These are phyloP conservation scores for Hypoxylon perforatum DNA, from an alignment of 495 filamentous ascomycete species.

Conservation along the genomic window DNA sequence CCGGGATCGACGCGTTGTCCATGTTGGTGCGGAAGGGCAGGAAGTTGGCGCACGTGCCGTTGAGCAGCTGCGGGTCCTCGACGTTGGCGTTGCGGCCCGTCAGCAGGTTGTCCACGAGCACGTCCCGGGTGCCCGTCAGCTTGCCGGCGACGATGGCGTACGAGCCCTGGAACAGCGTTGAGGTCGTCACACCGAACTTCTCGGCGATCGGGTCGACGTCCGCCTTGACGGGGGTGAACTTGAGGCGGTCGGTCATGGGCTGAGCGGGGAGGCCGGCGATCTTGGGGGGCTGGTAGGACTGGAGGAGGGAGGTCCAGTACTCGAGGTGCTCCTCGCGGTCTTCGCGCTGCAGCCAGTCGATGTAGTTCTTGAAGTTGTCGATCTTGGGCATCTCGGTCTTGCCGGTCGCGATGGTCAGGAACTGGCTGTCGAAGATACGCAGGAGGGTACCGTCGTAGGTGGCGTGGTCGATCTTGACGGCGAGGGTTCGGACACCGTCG, in stretches of 20 bases:
- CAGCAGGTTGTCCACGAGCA: background rate
- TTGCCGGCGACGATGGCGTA: background rate
- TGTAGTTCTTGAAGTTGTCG: background rate
- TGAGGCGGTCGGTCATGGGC: background rate
- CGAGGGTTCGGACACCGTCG: background rate
- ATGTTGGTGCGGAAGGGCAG: background rate
- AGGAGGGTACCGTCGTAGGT: constrained; percentile 3
- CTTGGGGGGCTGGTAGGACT: background rate
- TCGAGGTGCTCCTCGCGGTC: background rate
- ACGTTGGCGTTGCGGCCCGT: background rate
- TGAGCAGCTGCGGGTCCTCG: constrained; percentile 1
- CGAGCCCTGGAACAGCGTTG: background rate
- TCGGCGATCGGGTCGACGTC: background rate
- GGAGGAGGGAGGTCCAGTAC: background rate
- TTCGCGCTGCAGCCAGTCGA: background rate
- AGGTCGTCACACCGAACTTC: background rate
- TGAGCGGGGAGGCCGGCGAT: background rate
- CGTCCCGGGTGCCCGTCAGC: background rate
- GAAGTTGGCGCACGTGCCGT: constrained; percentile 7
- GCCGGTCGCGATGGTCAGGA: background rate
- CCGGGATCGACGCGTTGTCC: background rate
- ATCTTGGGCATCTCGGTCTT: background rate
- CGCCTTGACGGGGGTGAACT: background rate
- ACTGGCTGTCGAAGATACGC: constrained; percentile 3
- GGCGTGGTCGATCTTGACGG: constrained; percentile 1